A percentile compares a stretch with the other conserved stretches of the same genome.
phyloP scores from a whole-genome alignment of 352 stramenopile genomes.

The Elongisporangium senticosum region DNA sequence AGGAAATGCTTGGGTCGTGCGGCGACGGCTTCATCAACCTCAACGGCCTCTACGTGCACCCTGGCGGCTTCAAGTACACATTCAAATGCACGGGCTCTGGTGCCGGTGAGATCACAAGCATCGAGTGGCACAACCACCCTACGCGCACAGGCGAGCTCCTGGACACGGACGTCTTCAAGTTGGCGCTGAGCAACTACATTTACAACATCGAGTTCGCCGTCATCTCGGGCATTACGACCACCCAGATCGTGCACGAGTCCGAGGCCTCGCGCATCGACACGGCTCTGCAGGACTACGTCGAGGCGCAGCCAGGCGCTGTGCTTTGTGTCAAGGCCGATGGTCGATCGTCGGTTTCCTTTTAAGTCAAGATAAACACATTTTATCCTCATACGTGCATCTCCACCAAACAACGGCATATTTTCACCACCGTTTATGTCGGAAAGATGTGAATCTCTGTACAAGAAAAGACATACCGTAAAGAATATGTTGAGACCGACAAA shows the following conservation, averaged over 20 bases:
- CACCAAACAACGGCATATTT: too few species aligned
- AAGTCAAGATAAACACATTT: too few species aligned
- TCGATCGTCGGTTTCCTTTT: constrained; percentile 8
- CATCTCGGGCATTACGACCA: constrained; percentile 26
- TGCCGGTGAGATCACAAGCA: too few species aligned
- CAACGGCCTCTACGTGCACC: constrained; percentile 67
- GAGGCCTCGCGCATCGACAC: constrained; percentile 46
- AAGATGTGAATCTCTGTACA: too few species aligned
- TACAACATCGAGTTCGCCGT: constrained; percentile 46
- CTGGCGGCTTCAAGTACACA: constrained; percentile 58
- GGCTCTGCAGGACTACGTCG: constrained; percentile 37
- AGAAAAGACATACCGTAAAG: too few species aligned
- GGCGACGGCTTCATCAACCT: constrained; percentile 34
- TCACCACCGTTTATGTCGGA: too few species aligned
- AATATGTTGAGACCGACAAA: too few species aligned
- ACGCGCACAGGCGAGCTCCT: constrained; percentile 35
- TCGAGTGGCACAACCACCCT: constrained; percentile 58
- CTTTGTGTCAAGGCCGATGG: constrained; percentile 5
- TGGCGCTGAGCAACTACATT: constrained; percentile 52
- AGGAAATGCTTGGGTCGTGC: constrained; percentile 47
- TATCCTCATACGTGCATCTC: too few species aligned
- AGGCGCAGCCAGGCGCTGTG: too few species aligned
- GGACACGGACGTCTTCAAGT: constrained; percentile 53
- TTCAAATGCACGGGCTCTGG: constrained; percentile 73
- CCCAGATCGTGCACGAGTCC: constrained; percentile 31